Base-by-base conservation (phyloP, 2,329 filamentous ascomycete genomes). In the Apiospora sp. region DNA sequence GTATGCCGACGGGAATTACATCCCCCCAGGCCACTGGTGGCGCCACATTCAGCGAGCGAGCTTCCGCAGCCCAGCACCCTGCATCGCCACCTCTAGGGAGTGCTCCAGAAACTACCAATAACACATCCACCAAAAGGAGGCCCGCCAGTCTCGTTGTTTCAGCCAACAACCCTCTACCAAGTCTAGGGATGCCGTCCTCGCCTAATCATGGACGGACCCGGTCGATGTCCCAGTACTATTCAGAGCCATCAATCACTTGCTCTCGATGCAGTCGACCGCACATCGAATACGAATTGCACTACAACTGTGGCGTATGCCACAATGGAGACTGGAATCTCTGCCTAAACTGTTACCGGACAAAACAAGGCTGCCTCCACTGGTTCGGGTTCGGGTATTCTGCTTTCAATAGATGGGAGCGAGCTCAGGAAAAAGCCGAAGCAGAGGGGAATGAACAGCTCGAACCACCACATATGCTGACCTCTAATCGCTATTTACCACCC, bases 251-350 rank as follows among this genome's bases (percentile, higher is more conserved):
- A 1, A 89, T 97, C 69, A 87, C 86, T 12, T 98, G 96, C 80
- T 88, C 91, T 49, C 86, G 89, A 13, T 98, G 96, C 80, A 84
- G 86, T 27, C 92, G 88, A 75, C 78, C 86, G 7, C 89, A 95
- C 73, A 95, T 98, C 49, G 92, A 98, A 80, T 94, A 97, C 77
- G 91, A 94, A 12, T 84, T 98, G 2, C 94, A 98, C 81, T 97
- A 96, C 82, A 93, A 93, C 79, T 98, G 96, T 81, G 81, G 84
- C 2, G 86, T 86, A 69, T 98, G 96, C 81, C 86, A 89, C 22
- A 84, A 87, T 7, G 94, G 94, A 0, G 85, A 89, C 67, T 97
- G 92, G 86, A 92, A 95, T 79, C 85, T 98, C 14, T 98, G 96
- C 79, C 83, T 93, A 1, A 87, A 87, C 75, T 98, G 96, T 83